These are phyloP conservation scores for Rhododendron vialii DNA, from an alignment of 148 eudicot genomes.

Conservation along the genomic window DNA sequence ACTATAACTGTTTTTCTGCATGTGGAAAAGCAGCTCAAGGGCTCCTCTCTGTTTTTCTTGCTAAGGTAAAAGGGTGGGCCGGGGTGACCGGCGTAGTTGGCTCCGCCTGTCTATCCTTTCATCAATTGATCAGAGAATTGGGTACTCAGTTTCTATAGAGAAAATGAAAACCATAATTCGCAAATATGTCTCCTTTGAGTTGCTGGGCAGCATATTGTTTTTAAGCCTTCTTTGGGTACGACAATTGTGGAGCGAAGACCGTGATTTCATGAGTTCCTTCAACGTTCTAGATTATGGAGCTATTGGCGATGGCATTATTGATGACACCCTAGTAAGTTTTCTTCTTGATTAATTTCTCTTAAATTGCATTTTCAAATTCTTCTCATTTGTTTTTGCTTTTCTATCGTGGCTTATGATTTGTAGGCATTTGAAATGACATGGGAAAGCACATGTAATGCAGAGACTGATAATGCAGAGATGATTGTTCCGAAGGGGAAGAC, in stretches of 20 bases:
- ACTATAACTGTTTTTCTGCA: neutral
- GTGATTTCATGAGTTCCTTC: neutral
- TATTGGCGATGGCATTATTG: slow-evolving; percentile 12
- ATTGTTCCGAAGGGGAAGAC: slow-evolving; percentile 5
- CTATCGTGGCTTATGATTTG: neutral
- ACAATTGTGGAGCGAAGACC: neutral
- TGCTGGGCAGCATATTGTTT: neutral
- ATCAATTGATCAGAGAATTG: neutral
- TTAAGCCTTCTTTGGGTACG: slow-evolving; percentile 1
- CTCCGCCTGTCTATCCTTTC: neutral
- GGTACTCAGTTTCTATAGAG: neutral
- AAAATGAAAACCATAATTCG: neutral
- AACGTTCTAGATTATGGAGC: slow-evolving; percentile 22
- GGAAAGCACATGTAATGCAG: slow-evolving; percentile 8
- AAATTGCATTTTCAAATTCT: neutral
- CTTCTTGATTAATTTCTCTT: neutral
- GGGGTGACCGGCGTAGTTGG: neutral
- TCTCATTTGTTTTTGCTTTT: neutral
- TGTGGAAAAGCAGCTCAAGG: neutral
- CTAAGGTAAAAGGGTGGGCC: neutral
- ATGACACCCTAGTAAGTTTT: slow-evolving; percentile 13
- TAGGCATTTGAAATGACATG: slow-evolving; percentile 15
- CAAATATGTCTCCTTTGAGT: neutral
- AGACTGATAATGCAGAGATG: slow-evolving; percentile 3
- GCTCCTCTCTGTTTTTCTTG: neutral